These are phyloP conservation scores for Luvunga scandens DNA, from an alignment of 345 rosid species.

Conservation along the genomic window DNA sequence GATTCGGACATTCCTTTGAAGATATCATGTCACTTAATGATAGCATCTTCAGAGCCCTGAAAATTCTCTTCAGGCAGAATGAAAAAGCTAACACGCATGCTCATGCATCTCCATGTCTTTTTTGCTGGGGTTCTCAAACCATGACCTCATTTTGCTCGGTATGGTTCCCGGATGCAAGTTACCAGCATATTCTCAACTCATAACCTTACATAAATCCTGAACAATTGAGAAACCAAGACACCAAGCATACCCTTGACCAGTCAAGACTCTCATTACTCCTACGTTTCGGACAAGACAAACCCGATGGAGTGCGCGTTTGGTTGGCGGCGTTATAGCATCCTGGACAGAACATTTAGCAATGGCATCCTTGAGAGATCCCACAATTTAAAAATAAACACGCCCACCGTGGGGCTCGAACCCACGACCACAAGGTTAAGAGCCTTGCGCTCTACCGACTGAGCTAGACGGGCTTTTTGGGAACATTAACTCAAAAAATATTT, in stretches of 20 bases:
- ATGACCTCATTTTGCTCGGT: conserved; percentile 27
- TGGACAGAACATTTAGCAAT: no score
- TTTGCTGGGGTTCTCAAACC: conserved; percentile 13
- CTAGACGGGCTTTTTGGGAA: conserved; percentile 29
- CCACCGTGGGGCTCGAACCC: conserved; percentile 57
- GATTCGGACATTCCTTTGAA: no score
- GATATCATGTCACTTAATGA: conserved; percentile 11
- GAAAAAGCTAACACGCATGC: conserved; percentile 14
- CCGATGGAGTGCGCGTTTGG: background rate
- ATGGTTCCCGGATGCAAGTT: background rate
- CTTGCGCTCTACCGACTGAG: conserved; percentile 49
- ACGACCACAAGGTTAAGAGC: conserved; percentile 65
- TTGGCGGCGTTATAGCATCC: no score
- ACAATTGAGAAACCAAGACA: background rate
- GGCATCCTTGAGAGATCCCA: no score
- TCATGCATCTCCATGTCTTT: conserved; percentile 15
- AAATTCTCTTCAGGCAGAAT: conserved; percentile 17
- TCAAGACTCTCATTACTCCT: conserved; percentile 8
- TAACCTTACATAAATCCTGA: background rate
- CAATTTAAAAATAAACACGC: background rate
- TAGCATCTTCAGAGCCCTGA: conserved; percentile 26
- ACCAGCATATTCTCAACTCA: background rate
- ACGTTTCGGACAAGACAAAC: background rate
- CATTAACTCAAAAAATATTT: no score
- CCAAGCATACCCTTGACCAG: conserved; percentile 24